phyloP scores from a whole-genome alignment of 2,329 filamentous ascomycete genomes.

The Onygenales sp. region DNA sequence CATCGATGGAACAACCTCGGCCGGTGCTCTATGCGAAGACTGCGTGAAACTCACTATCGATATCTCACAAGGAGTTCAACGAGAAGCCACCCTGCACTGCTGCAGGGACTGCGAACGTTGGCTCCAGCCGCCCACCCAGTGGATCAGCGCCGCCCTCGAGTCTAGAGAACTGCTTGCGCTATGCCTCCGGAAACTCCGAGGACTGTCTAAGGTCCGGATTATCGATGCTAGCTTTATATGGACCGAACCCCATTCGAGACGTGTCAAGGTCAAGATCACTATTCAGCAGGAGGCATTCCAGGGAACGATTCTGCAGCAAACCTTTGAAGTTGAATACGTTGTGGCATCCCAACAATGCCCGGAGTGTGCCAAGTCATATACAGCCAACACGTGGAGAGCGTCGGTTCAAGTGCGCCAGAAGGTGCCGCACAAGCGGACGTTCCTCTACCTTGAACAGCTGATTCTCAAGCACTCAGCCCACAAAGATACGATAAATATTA shows the following conservation, averaged over 20 bases:
- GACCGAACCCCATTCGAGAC: constrained; percentile 92
- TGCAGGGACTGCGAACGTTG: constrained; percentile 93
- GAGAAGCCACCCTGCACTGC: constrained; percentile 81
- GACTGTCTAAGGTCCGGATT: constrained; percentile 81
- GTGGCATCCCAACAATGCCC: constrained; percentile 89
- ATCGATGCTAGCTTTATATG: constrained; percentile 95
- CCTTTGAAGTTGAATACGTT: constrained; percentile 88
- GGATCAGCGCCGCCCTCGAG: constrained; percentile 76
- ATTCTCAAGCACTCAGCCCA: constrained; percentile 92
- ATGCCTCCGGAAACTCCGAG: constrained; percentile 79
- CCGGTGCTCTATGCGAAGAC: constrained; percentile 87
- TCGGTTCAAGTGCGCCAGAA: constrained; percentile 94
- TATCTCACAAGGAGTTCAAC: constrained; percentile 81
- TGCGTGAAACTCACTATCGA: constrained; percentile 92
- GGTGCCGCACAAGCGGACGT: constrained; percentile 86
- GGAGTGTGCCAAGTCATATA: constrained; percentile 92
- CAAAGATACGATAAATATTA: constrained; percentile 93
- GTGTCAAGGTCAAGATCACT: constrained; percentile 91
- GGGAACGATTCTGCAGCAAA: constrained; percentile 72
- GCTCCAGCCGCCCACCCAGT: constrained; percentile 76
- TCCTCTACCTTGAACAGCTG: constrained; percentile 79
- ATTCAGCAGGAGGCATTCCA: constrained; percentile 65
- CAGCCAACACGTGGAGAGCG: constrained; percentile 90
- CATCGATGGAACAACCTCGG: constrained; percentile 80
- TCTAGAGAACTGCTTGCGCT: constrained; percentile 87